Percentiles rank a stretch among this genome's conserved stretches.
These are phyloP conservation scores for Boletus rubroflammeus DNA, from an alignment of 768 basidiomycete species.

Conservation along the genomic window DNA sequence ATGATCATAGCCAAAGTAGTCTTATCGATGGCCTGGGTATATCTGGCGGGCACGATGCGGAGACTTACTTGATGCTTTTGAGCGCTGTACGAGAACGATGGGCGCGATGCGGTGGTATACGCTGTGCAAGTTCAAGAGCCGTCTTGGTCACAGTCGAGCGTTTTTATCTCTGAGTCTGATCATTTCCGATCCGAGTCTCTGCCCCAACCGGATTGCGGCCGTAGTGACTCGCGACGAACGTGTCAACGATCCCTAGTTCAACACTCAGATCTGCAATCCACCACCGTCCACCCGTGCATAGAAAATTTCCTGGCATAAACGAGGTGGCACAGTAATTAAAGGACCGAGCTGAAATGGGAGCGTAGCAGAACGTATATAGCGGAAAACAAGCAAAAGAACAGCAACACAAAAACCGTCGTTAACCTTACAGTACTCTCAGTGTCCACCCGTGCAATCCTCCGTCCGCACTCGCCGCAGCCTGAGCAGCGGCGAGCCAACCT, in stretches of 20 bases:
- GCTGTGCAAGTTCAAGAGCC: neutral
- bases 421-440: conserved; percentile 65
- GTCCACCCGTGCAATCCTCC: conserved; percentile 76
- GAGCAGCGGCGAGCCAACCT: conserved; percentile 72
- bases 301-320: conserved; percentile 5
- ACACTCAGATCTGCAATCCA: conserved; percentile 16
- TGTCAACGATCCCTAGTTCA: conserved; percentile 12
- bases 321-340: conserved; percentile 2
- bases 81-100: conserved; percentile 8
- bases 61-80: conserved; percentile 22
- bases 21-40: conserved; percentile 17
- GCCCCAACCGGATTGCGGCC: neutral
- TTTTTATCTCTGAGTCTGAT: conserved; percentile 12
- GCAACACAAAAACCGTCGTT: conserved; percentile 20
- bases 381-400: conserved; percentile 26
- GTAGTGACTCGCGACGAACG: conserved; percentile 23
- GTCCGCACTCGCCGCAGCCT: conserved; percentile 62
- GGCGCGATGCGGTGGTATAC: conserved; percentile 6
- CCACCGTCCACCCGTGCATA: conserved; percentile 6
- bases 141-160: neutral
- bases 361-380: conserved; percentile 26
- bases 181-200: neutral
- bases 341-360: conserved; percentile 7
- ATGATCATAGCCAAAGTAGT: conserved; percentile 5
- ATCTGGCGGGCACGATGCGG: neutral